A percentile compares a stretch with the other conserved stretches of the same genome.
These are phyloP conservation scores for Lasiosphaeria ovina DNA, from an alignment of 495 filamentous ascomycete genomes.

Conservation along the genomic window DNA sequence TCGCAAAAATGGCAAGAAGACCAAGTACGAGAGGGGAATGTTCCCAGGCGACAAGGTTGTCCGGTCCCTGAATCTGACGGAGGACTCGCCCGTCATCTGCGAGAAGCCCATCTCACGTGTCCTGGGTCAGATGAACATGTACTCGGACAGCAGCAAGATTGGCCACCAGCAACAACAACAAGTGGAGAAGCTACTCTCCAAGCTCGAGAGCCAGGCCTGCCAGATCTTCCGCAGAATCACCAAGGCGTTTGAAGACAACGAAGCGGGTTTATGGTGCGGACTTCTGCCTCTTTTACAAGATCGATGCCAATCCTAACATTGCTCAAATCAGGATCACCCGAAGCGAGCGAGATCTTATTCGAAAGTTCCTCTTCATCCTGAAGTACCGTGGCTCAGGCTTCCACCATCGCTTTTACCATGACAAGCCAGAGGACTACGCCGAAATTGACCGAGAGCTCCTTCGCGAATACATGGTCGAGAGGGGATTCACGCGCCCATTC, in stretches of 20 bases:
- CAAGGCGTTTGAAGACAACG: conserved; percentile 27
- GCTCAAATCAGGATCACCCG: conserved; percentile 29
- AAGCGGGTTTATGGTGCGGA: conserved; percentile 22
- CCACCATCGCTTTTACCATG: conserved; percentile 34
- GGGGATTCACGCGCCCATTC: conserved; percentile 41
- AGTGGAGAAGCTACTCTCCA: conserved; percentile 38
- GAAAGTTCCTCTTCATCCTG: conserved; percentile 57
- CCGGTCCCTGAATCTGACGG: conserved; percentile 22
- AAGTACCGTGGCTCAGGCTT: conserved; percentile 44
- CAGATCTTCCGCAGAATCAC: conserved; percentile 33
- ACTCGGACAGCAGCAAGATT: conserved; percentile 33
- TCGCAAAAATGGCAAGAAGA: conserved; percentile 3
- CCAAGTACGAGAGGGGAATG: conserved; percentile 22
- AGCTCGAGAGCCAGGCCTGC: conserved; percentile 33
- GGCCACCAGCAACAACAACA: conserved; percentile 30
- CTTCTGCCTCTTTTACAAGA: background rate
- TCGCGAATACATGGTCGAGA: conserved; percentile 44
- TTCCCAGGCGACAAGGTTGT: conserved; percentile 26
- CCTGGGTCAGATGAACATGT: conserved; percentile 46
- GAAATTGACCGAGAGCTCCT: conserved; percentile 38
- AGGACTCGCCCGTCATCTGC: conserved; percentile 23
- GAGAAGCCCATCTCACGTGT: conserved; percentile 36
- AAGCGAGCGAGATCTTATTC: conserved; percentile 39
- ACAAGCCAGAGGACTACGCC: conserved; percentile 37
- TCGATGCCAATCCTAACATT: background rate